Percentiles rank a stretch among this genome's conserved stretches.
Evolutionary conservation across 1,139 yeast genomes (phyloP).

Genomic region (Taphrina confusa): DNA sequence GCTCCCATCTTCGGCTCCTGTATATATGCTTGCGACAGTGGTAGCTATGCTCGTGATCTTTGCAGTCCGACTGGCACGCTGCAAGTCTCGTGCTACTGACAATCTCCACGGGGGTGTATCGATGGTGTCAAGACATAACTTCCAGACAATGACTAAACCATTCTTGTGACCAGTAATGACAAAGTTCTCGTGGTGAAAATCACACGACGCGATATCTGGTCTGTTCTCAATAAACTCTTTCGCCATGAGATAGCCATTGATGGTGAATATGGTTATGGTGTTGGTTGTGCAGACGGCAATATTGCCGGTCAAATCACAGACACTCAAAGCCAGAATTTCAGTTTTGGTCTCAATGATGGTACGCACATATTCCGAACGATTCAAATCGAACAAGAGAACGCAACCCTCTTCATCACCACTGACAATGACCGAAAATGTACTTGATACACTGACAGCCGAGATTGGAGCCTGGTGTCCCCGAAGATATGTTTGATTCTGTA

Average conservation of each 20-base stretch:
- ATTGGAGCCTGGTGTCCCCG: conserved; percentile 41
- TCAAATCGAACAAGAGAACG: conserved; percentile 42
- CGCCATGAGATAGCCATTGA: conserved; percentile 17
- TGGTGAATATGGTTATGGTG: background rate
- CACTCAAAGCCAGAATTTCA: conserved; percentile 37
- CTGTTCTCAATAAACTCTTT: background rate
- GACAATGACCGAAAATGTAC: conserved; percentile 41
- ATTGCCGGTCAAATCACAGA: conserved; percentile 42
- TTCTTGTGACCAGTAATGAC: conserved; percentile 6
- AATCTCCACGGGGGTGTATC: background rate
- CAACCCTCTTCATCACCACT: conserved; percentile 42
- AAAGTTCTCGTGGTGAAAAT: background rate
- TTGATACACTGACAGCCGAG: conserved; percentile 40
- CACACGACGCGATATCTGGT: background rate
- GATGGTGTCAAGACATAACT: background rate
- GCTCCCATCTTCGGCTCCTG: background rate
- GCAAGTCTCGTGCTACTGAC: background rate
- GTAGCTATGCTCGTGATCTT: background rate
- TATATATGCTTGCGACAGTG: background rate
- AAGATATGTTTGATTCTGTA: conserved; percentile 39
- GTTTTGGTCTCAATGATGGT: conserved; percentile 28
- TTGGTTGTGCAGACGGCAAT: conserved; percentile 36
- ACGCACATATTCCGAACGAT: conserved; percentile 41
- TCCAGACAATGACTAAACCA: background rate
- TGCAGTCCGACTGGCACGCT: background rate